Percentiles rank a stretch among this genome's conserved stretches.
Conservation (phyloP, 2,329 filamentous ascomycete species). For the Sphaerulina vaccinii region DNA sequence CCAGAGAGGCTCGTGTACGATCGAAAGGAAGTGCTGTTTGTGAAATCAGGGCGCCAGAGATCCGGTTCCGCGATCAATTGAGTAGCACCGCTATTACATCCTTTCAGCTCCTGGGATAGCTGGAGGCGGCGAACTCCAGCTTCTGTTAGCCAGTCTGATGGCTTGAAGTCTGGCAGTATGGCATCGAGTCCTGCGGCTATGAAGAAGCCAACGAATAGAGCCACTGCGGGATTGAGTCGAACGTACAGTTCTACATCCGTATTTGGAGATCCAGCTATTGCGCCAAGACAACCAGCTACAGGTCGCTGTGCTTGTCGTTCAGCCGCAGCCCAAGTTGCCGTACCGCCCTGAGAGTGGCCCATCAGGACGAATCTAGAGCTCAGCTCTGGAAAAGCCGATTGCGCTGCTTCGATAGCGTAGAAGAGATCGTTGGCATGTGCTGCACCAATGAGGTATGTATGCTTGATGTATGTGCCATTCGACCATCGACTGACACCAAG, state of each 20-base stretch:
- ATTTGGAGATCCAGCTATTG: conserved; percentile 12
- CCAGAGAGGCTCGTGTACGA: conserved; percentile 29
- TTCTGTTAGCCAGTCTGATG: conserved; percentile 5
- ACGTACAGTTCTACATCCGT: conserved; percentile 1
- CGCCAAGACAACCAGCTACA: conserved; percentile 12
- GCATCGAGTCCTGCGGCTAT: neutral
- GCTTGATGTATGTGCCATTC: conserved; percentile 40
- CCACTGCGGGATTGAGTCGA: neutral
- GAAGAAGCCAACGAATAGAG: neutral
- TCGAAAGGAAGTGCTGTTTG: neutral
- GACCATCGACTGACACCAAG: conserved; percentile 30
- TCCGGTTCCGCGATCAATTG: neutral
- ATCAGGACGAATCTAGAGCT: conserved; percentile 46
- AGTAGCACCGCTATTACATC: conserved; percentile 3
- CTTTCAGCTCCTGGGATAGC: neutral
- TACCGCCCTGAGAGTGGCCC: conserved; percentile 51
- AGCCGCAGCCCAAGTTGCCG: conserved; percentile 45
- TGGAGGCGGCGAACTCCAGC: neutral
- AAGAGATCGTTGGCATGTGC: conserved; percentile 47
- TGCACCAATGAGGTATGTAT: conserved; percentile 39
- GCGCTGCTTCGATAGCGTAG: conserved; percentile 46
- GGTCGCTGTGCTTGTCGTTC: conserved; percentile 25
- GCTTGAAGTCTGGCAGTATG: conserved; percentile 8
- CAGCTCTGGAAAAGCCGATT: conserved; percentile 42
- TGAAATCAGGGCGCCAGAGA: neutral